Evolutionary conservation across 768 basidiomycete species (phyloP).

Genomic region (Tricholoma saponaceum): DNA sequence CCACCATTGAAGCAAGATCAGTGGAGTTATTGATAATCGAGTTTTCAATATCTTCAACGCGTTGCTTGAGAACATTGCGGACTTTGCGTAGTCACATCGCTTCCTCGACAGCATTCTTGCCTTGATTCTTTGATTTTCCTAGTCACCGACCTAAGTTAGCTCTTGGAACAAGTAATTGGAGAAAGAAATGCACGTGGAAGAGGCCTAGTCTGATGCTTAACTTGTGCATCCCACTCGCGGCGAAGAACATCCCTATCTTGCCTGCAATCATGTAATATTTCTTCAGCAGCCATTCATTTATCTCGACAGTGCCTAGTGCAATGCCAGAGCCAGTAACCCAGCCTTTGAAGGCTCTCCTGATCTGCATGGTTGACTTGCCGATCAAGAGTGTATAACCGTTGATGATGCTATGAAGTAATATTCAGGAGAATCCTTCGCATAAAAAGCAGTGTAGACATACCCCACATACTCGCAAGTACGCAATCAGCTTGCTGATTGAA

Average conservation of each 20-base stretch:
- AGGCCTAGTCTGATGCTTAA: not conserved
- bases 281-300: slow-evolving; percentile 1
- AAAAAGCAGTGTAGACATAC: not conserved
- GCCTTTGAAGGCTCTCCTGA: slow-evolving; percentile 11
- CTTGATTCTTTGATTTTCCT: no score
- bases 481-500: no score
- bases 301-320: not conserved
- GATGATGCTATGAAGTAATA: slow-evolving; percentile 15
- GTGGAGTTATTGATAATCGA: not conserved
- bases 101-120: not conserved
- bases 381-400: no score
- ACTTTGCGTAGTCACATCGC: not conserved
- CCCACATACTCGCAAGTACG: no score
- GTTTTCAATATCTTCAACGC: not conserved
- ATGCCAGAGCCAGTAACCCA: slow-evolving; percentile 1
- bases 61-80: no score
- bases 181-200: no score
- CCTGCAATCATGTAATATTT: not conserved
- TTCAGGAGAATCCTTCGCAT: no score
- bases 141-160: not conserved
- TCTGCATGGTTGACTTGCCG: slow-evolving; percentile 11
- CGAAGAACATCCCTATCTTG: not conserved
- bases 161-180: no score
- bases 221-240: slow-evolving; percentile 15
- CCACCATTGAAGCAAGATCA: not conserved